Conservation (phyloP, 352 stramenopile genomes). For the Globisporangium iwayamae region DNA sequence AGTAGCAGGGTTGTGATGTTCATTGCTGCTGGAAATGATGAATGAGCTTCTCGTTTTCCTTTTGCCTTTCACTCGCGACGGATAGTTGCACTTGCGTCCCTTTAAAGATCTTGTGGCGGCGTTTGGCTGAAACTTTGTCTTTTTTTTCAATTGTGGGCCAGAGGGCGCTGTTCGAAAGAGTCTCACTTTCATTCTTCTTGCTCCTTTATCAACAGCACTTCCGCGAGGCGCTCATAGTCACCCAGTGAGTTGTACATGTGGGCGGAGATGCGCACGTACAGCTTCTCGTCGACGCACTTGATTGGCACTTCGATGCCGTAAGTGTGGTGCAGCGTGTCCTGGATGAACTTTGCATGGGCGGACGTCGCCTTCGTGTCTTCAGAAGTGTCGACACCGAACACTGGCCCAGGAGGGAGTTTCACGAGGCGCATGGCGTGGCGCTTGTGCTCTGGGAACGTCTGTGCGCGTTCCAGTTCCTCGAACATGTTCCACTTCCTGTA, state of each 20-base stretch:
- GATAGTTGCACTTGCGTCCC: background rate
- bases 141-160: background rate
- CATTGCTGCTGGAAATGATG: background rate
- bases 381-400: conserved; percentile 44
- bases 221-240: conserved; percentile 79
- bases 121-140: background rate
- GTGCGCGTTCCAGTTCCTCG: conserved; percentile 28
- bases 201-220: conserved; percentile 7
- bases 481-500: conserved; percentile 33
- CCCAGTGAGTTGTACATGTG: conserved; percentile 90
- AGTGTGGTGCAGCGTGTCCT: conserved; percentile 83
- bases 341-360: conserved; percentile 86
- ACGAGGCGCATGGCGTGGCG: conserved; percentile 76
- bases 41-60: background rate
- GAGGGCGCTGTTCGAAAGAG: background rate
- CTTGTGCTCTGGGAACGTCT: conserved; percentile 48
- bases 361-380: conserved; percentile 50
- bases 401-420: conserved; percentile 40
- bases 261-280: conserved; percentile 90
- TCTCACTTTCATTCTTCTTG: conserved; percentile 6
- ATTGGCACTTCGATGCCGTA: conserved; percentile 90
- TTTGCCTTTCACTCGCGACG: background rate
- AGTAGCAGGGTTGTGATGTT: background rate
- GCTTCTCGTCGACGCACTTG: conserved; percentile 83
- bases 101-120: background rate